Conservation (phyloP, 2,329 filamentous ascomycete genomes). For the Corniculantispora saksenae region DNA sequence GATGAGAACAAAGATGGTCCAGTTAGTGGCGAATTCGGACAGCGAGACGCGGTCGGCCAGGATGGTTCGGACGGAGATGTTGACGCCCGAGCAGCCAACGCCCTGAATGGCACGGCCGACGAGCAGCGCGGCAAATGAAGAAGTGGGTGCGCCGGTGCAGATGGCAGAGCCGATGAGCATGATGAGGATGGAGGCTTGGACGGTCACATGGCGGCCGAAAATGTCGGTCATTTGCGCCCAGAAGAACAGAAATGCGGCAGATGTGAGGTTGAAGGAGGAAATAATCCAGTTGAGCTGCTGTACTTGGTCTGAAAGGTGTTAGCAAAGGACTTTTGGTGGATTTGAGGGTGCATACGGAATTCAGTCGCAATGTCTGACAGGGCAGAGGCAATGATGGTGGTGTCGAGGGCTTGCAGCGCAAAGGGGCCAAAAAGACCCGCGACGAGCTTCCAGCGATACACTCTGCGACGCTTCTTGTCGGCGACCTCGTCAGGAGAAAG, state of each 20-base stretch:
- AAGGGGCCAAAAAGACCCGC: slow-evolving; percentile 58
- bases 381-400: slow-evolving; percentile 48
- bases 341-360: not conserved
- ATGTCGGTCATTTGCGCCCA: slow-evolving; percentile 62
- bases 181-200: slow-evolving; percentile 54
- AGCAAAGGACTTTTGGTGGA: slow-evolving; percentile 27
- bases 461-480: slow-evolving; percentile 13
- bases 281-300: slow-evolving; percentile 64
- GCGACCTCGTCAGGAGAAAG: slow-evolving; percentile 14
- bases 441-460: slow-evolving; percentile 57
- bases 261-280: slow-evolving; percentile 63
- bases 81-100: slow-evolving; percentile 56
- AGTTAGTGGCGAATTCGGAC: slow-evolving; percentile 57
- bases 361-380: slow-evolving; percentile 12
- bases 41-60: slow-evolving; percentile 60
- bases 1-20: slow-evolving; percentile 57
- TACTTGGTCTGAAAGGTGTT: slow-evolving; percentile 59
- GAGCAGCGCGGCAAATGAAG: slow-evolving; percentile 55
- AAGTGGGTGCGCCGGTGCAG: slow-evolving; percentile 53
- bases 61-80: slow-evolving; percentile 56
- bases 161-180: slow-evolving; percentile 58
- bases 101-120: slow-evolving; percentile 62
- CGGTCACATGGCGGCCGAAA: slow-evolving; percentile 57
- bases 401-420: slow-evolving; percentile 59
- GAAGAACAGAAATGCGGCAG: slow-evolving; percentile 62